Evolutionary conservation across 1,284 basidiomycete species (phyloP).

Genomic region (Testicularia cyperi): DNA sequence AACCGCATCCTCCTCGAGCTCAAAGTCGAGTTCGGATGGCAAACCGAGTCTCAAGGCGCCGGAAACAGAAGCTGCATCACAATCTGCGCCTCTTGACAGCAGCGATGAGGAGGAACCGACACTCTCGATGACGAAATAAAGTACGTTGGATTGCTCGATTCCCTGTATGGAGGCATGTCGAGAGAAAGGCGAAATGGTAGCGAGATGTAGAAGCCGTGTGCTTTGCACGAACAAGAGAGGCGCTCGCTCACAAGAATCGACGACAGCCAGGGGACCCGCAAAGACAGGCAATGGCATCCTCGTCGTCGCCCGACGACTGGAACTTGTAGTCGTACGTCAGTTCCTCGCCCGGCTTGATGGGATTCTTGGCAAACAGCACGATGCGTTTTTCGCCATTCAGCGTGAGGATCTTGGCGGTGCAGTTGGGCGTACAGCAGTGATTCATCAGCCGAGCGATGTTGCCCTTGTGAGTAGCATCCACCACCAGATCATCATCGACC

Average conservation of each 20-base stretch:
- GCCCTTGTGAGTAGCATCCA: conserved; percentile 97
- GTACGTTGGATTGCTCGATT: too few relatives aligned
- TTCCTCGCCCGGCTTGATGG: conserved; percentile 74
- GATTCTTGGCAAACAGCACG: conserved; percentile 91
- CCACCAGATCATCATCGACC: conserved; percentile 65
- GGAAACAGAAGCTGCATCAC: too few relatives aligned
- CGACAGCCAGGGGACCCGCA: conserved; percentile 61
- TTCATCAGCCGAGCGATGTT: conserved; percentile 70
- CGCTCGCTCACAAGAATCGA: conserved; percentile 36
- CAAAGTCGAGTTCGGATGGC: too few relatives aligned
- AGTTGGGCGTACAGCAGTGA: conserved; percentile 96
- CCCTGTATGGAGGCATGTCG: too few relatives aligned
- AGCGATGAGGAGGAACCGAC: too few relatives aligned
- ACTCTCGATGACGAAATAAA: too few relatives aligned
- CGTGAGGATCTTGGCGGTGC: conserved; percentile 96
- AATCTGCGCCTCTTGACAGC: too few relatives aligned
- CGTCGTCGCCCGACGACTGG: conserved; percentile 53
- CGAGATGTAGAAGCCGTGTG: too few relatives aligned
- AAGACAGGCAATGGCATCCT: conserved; percentile 61
- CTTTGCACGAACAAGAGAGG: too few relatives aligned
- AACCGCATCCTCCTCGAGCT: too few relatives aligned
- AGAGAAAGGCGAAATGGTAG: too few relatives aligned
- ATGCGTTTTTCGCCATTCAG: conserved; percentile 98
- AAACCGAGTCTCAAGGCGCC: too few relatives aligned
- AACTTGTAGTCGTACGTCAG: conserved; percentile 61